Evolutionary conservation across 1,284 basidiomycete genomes (phyloP).

Genomic region (Microbotryomycetes sp.): DNA sequence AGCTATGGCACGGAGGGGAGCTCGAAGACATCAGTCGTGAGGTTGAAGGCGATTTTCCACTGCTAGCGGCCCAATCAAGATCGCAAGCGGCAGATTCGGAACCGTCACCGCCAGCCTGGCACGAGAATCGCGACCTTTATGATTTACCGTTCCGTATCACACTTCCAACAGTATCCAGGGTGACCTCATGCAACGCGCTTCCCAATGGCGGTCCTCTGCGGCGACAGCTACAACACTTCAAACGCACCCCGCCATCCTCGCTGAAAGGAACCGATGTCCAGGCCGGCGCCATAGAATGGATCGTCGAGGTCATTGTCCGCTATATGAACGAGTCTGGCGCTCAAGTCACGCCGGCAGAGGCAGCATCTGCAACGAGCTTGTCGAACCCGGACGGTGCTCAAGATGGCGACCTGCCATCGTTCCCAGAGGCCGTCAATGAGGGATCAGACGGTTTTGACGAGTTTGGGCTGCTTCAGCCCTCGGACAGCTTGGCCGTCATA

Average conservation of each 20-base stretch:
- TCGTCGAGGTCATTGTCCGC: slow-evolving; percentile 7
- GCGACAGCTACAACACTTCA: not conserved
- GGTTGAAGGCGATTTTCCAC: slow-evolving; percentile 1
- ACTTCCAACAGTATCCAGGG: not conserved
- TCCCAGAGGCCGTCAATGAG: not conserved
- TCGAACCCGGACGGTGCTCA: not conserved
- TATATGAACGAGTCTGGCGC: not conserved
- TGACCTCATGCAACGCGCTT: not conserved
- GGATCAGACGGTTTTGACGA: not conserved
- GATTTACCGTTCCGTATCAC: not conserved
- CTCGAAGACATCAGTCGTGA: slow-evolving; percentile 2
- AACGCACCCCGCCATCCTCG: not conserved
- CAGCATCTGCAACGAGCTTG: not conserved
- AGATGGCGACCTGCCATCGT: not conserved
- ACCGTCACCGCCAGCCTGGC: not conserved
- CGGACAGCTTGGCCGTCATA: not conserved
- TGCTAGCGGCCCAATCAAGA: not conserved
- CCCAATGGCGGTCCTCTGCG: not conserved
- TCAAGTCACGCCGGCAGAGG: not conserved
- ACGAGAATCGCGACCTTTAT: not conserved
- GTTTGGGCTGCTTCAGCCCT: slow-evolving; percentile 1
- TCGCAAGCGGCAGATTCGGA: not conserved
- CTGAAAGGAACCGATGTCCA: not conserved
- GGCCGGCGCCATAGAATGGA: not conserved
- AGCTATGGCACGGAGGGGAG: not conserved